Evolutionary conservation across 805 yeast genomes (phyloP).

Genomic region (Saccharomycopsis schoenii): DNA sequence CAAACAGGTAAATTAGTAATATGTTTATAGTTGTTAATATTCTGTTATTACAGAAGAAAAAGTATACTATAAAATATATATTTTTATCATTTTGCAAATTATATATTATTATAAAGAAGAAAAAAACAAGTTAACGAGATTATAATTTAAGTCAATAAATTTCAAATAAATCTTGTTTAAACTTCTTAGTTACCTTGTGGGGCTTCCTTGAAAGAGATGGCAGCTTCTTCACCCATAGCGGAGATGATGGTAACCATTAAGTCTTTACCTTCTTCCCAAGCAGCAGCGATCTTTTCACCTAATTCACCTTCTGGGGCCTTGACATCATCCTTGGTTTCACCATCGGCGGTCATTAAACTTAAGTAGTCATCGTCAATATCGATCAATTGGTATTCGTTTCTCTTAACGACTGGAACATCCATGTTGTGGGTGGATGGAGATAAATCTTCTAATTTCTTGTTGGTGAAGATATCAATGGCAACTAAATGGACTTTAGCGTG

Average conservation of each 20-base stretch:
- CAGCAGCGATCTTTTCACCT: conserved; percentile 86
- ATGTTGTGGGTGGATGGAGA: conserved; percentile 99
- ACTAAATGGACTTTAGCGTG: conserved; percentile 99
- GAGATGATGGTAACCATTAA: conserved; percentile 91
- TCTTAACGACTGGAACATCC: conserved; percentile 97
- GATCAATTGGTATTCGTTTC: conserved; percentile 94
- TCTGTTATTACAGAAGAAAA: not conserved
- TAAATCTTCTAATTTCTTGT: conserved; percentile 98
- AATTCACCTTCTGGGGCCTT: conserved; percentile 96
- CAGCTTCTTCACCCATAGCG: conserved; percentile 99
- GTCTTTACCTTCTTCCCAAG: conserved; percentile 97
- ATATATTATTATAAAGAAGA: conserved; percentile 1
- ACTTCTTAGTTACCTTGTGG: conserved; percentile 47
- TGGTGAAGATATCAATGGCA: conserved; percentile 97
- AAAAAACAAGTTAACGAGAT: not conserved
- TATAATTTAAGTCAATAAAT: not conserved
- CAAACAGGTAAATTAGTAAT: no score
- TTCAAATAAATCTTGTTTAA: conserved; percentile 11
- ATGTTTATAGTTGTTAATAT: not conserved
- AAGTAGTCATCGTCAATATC: conserved; percentile 98
- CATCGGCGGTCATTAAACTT: conserved; percentile 91
- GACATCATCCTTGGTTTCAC: conserved; percentile 99
- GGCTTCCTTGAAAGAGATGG: conserved; percentile 97
- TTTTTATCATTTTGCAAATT: not conserved
- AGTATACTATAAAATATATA: not conserved